Conservation (phyloP, 352 stramenopile genomes). For the Phytopythium vexans region DNA sequence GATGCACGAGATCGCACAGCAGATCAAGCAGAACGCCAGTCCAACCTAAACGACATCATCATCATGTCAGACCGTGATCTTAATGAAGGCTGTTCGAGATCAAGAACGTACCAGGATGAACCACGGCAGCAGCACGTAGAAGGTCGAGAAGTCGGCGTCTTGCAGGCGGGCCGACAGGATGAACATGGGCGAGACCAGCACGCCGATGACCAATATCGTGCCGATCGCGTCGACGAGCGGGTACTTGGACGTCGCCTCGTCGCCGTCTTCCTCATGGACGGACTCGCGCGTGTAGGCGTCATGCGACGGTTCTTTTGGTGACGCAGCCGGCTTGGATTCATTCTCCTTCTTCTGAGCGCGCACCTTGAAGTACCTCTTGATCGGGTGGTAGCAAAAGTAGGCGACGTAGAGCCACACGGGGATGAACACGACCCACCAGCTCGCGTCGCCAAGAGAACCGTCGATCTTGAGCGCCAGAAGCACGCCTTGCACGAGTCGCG, state of each 20-base stretch:
- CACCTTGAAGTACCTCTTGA: constrained; percentile 49
- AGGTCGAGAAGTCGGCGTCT: constrained; percentile 62
- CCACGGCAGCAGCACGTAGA: constrained; percentile 81
- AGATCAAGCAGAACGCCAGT: constrained; percentile 75
- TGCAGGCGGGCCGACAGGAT: constrained; percentile 76
- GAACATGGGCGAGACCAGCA: constrained; percentile 73
- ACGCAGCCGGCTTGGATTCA: constrained; percentile 16
- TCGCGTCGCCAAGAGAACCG: constrained; percentile 36
- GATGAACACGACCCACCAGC: constrained; percentile 81
- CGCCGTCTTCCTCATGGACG: constrained; percentile 46
- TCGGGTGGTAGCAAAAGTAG: constrained; percentile 53
- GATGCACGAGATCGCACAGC: constrained; percentile 74
- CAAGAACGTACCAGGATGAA: constrained; percentile 68
- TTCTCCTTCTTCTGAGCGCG: constrained; percentile 36
- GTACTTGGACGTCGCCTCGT: constrained; percentile 52
- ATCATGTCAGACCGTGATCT: background rate
- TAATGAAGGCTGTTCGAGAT: background rate
- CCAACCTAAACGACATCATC: constrained; percentile 37
- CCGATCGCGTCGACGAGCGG: constrained; percentile 52
- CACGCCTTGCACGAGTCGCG: constrained; percentile 57
- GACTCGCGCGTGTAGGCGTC: constrained; percentile 79
- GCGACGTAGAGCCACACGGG: constrained; percentile 74
- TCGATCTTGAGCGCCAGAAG: constrained; percentile 75
- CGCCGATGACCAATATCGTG: constrained; percentile 46
- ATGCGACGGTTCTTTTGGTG: constrained; percentile 40